phyloP scores from a whole-genome alignment of 768 basidiomycete genomes.

The Phaeotremella skinneri region DNA sequence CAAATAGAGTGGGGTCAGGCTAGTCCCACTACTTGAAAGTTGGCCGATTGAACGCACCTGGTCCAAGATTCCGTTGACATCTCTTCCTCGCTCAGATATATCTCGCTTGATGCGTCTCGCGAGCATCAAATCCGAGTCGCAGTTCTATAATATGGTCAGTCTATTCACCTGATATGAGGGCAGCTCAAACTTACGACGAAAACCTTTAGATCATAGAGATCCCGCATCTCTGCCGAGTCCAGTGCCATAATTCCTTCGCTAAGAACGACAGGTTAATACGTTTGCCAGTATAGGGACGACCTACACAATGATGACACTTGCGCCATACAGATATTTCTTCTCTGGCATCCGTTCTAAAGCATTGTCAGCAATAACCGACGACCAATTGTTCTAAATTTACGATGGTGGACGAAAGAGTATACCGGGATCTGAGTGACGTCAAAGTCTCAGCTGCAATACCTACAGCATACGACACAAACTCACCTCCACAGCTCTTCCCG shows the following conservation, averaged over 20 bases:
- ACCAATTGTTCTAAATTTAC: slow-evolving; percentile 63
- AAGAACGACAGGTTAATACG: neutral
- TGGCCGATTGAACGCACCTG: slow-evolving; percentile 55
- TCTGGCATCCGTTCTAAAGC: slow-evolving; percentile 47
- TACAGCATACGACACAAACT: neutral
- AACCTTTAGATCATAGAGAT: slow-evolving; percentile 86
- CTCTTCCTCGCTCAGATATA: slow-evolving; percentile 79
- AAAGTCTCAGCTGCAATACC: neutral
- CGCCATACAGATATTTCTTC: slow-evolving; percentile 84
- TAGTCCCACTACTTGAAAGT: slow-evolving; percentile 1
- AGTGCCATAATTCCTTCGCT: slow-evolving; percentile 89
- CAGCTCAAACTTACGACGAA: slow-evolving; percentile 36
- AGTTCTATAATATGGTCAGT: slow-evolving; percentile 29
- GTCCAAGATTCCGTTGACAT: slow-evolving; percentile 80
- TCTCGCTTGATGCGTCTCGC: slow-evolving; percentile 87
- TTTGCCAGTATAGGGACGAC: neutral
- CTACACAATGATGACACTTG: slow-evolving; percentile 75
- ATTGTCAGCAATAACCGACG: slow-evolving; percentile 15
- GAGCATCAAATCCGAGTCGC: slow-evolving; percentile 93
- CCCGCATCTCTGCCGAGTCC: slow-evolving; percentile 71
- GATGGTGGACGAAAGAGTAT: slow-evolving; percentile 90
- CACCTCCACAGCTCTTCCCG: slow-evolving; percentile 62
- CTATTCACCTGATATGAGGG: neutral
- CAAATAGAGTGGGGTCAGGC: neutral
- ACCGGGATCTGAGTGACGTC: slow-evolving; percentile 70